phyloP scores from a whole-genome alignment of 2,329 filamentous ascomycete species.

The Fusarium sp. region DNA sequence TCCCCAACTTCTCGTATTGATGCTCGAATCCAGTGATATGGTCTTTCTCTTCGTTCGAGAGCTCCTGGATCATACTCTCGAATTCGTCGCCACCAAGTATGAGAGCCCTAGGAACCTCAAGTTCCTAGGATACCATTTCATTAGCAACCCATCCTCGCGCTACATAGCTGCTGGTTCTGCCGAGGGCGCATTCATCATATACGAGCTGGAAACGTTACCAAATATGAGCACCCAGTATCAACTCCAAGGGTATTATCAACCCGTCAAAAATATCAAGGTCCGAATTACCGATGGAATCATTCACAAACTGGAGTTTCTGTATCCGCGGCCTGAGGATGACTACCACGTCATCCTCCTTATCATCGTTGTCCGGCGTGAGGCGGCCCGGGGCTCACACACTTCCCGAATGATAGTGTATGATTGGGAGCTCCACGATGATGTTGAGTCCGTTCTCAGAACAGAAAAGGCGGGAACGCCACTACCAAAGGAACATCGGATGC shows the following conservation, averaged over 20 bases:
- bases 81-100: conserved; percentile 71
- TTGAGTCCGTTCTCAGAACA: conserved; percentile 58
- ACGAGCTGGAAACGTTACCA: conserved; percentile 71
- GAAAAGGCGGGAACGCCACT: conserved; percentile 64
- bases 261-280: conserved; percentile 63
- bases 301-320: conserved; percentile 87
- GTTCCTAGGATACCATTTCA: conserved; percentile 74
- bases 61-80: conserved; percentile 55
- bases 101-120: conserved; percentile 68
- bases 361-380: conserved; percentile 61
- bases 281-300: conserved; percentile 76
- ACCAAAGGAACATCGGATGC: conserved; percentile 66
- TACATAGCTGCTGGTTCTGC: conserved; percentile 77
- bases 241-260: conserved; percentile 60
- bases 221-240: conserved; percentile 64
- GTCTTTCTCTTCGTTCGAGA: conserved; percentile 79
- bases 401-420: conserved; percentile 69
- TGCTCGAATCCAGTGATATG: conserved; percentile 78
- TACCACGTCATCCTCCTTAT: conserved; percentile 83
- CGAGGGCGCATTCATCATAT: conserved; percentile 78
- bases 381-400: conserved; percentile 24
- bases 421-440: conserved; percentile 66
- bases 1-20: conserved; percentile 83
- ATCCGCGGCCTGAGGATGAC: conserved; percentile 74
- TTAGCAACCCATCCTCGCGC: conserved; percentile 80